Percentiles rank a stretch among this genome's conserved stretches.
Evolutionary conservation across 768 basidiomycete species (phyloP).

Genomic region (Gautieria morchelliformis): DNA sequence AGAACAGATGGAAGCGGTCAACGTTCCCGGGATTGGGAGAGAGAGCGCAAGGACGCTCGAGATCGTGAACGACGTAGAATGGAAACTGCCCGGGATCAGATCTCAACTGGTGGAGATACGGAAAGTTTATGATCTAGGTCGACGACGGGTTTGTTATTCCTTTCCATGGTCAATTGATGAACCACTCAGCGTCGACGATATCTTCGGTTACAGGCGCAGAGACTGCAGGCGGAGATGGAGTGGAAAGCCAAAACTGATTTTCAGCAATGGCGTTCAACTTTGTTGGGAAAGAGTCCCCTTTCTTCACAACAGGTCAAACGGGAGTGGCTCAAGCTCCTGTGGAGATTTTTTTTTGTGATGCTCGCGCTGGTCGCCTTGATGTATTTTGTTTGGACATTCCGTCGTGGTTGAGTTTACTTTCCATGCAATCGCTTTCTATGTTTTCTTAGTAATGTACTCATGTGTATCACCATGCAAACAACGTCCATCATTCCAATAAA

Average conservation of each 20-base stretch:
- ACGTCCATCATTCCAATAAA: too few species aligned
- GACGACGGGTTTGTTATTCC: not conserved
- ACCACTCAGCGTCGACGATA: not conserved
- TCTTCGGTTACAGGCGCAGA: not conserved
- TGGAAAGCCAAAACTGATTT: constrained; percentile 6
- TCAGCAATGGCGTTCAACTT: constrained; percentile 8
- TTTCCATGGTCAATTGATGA: not conserved
- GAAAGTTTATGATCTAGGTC: constrained; percentile 4
- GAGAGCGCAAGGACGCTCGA: not conserved
- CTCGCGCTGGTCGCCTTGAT: not conserved
- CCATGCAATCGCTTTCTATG: not conserved
- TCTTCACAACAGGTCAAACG: constrained; percentile 6
- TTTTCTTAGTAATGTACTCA: not conserved
- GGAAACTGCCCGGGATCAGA: constrained; percentile 3
- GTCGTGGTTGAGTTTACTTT: not conserved
- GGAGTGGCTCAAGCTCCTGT: constrained; percentile 1
- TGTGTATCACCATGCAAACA: too few species aligned
- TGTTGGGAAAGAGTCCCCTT: constrained; percentile 6
- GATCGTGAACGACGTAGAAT: constrained; percentile 1
- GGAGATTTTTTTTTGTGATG: not conserved
- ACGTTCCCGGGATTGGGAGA: not conserved
- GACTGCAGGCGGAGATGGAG: constrained; percentile 2
- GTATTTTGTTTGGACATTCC: not conserved
- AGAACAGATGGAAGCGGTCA: not conserved
- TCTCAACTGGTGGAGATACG: not conserved